phyloP scores from a whole-genome alignment of 208 protist species.

The Phytomonas sp. region DNA sequence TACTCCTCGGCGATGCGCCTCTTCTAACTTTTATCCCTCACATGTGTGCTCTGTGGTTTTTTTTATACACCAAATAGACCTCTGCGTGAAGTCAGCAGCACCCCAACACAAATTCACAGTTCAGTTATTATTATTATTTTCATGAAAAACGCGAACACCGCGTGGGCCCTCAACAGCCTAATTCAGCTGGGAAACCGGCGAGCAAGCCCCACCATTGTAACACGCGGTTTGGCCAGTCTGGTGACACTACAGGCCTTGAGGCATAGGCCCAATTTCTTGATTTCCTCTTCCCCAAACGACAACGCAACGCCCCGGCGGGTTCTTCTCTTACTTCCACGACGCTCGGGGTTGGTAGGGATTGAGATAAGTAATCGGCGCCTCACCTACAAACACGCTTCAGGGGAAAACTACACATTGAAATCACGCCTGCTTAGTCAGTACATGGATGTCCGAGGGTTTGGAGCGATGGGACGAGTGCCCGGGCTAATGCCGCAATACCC shows the following conservation, averaged over 20 bases:
- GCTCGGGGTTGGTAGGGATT: neutral
- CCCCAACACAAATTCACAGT: constrained; percentile 7
- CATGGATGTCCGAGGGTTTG: neutral
- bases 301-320: neutral
- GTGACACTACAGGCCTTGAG: neutral
- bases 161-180: constrained; percentile 20
- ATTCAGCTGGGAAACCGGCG: constrained; percentile 21
- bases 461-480: neutral
- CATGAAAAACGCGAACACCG: constrained; percentile 17
- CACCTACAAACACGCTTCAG: neutral
- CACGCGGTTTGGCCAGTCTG: neutral
- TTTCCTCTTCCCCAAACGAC: neutral
- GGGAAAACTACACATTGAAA: neutral
- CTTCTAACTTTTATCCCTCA: neutral
- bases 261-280: neutral
- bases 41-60: neutral
- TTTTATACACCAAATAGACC: neutral
- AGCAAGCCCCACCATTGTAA: neutral
- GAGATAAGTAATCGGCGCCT: neutral
- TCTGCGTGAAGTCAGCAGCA: neutral
- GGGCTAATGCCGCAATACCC: constrained; percentile 8
- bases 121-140: neutral
- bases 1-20: neutral
- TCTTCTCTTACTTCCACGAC: neutral
- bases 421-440: neutral